Conservation (phyloP, 2,329 filamentous ascomycete species). For the Chrysosporium keratinophilum region DNA sequence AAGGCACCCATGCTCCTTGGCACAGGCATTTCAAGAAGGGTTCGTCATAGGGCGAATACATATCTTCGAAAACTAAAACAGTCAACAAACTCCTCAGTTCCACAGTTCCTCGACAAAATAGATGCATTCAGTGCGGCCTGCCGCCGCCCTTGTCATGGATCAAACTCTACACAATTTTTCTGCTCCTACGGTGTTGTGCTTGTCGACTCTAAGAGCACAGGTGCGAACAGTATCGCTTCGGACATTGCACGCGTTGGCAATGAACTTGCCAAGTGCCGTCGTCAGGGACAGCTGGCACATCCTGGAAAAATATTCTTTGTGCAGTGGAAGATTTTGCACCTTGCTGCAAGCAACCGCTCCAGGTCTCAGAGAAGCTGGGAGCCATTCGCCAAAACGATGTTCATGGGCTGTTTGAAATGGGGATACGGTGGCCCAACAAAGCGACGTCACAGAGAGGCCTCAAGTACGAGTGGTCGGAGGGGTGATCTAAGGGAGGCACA, state of each 20-base stretch:
- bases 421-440: slow-evolving; percentile 1
- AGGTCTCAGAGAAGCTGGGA: slow-evolving; percentile 22
- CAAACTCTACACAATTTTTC: not conserved
- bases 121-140: not conserved
- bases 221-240: slow-evolving; percentile 7
- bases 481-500: not conserved
- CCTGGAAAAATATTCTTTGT: slow-evolving; percentile 29
- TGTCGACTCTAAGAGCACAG: slow-evolving; percentile 16
- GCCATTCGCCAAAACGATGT: slow-evolving; percentile 22
- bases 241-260: slow-evolving; percentile 19
- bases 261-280: slow-evolving; percentile 14
- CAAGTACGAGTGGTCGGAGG: not conserved
- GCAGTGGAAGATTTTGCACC: slow-evolving; percentile 16
- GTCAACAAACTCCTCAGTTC: not conserved
- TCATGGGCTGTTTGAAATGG: slow-evolving; percentile 29
- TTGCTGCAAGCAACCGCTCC: not conserved
- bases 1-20: not conserved
- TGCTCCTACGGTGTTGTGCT: slow-evolving; percentile 22
- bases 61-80: not conserved
- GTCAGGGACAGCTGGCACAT: too few species aligned
- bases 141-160: not conserved
- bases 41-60: not conserved
- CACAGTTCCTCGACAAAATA: not conserved
- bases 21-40: not conserved
- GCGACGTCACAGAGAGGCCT: not conserved